Evolutionary conservation across 176 grass and related monocot genomes (phyloP).

Genomic region (Oryza glaberrima): DNA sequence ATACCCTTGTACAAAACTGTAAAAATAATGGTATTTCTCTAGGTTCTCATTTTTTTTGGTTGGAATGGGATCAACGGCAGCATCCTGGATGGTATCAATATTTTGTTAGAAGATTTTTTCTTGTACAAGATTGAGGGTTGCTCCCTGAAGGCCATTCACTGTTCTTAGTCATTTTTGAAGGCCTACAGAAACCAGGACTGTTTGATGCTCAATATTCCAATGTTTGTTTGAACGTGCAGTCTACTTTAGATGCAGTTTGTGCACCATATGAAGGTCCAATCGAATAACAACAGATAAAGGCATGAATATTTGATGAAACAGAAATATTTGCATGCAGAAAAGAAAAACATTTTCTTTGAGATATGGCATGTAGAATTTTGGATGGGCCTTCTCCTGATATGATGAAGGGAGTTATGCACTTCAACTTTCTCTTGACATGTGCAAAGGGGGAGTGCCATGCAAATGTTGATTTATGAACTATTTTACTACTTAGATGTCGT

Average conservation of each 20-base stretch:
- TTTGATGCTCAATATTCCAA: neutral
- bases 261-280: neutral
- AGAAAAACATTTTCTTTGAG: neutral
- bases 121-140: neutral
- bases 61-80: neutral
- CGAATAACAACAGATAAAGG: neutral
- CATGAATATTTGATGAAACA: neutral
- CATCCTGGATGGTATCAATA: neutral
- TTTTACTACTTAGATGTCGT: neutral
- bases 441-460: neutral
- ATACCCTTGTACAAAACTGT: neutral
- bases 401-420: neutral
- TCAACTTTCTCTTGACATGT: conserved; percentile 7
- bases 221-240: neutral
- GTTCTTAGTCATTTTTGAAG: neutral
- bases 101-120: neutral
- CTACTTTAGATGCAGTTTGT: neutral
- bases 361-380: neutral
- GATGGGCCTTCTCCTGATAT: conserved; percentile 7
- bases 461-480: neutral
- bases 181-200: neutral
- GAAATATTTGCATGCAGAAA: neutral
- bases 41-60: neutral
- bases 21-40: neutral
- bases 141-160: neutral